Evolutionary conservation across 805 yeast genomes (phyloP).

Genomic region (Huiozyma sinensis): DNA sequence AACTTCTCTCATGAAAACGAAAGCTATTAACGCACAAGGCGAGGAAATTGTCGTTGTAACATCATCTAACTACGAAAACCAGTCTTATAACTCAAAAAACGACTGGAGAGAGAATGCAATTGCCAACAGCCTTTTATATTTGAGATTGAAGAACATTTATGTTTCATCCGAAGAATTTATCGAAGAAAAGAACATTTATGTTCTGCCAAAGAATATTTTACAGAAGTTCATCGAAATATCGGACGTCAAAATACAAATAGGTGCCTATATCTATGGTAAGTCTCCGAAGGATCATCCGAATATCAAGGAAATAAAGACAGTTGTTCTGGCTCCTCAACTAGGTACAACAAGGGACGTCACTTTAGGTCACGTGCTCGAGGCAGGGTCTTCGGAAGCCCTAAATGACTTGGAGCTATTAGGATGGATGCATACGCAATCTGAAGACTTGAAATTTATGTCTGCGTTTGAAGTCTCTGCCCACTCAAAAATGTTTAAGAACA

Average conservation of each 20-base stretch:
- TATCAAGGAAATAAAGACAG: conserved; percentile 65
- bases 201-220: conserved; percentile 74
- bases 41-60: conserved; percentile 93
- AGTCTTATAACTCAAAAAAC: conserved; percentile 67
- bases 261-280: conserved; percentile 70
- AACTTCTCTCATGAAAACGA: conserved; percentile 67
- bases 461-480: conserved; percentile 64
- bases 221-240: conserved; percentile 69
- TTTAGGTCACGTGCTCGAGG: conserved; percentile 34
- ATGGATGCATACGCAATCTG: conserved; percentile 85
- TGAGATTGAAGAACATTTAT: conserved; percentile 66
- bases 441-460: conserved; percentile 50
- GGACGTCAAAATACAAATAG: conserved; percentile 74
- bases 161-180: conserved; percentile 59
- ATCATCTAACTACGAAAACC: conserved; percentile 79
- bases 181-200: conserved; percentile 49
- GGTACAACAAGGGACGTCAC: conserved; percentile 61
- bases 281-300: conserved; percentile 61
- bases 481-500: conserved; percentile 28
- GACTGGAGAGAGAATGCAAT: conserved; percentile 90
- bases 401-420: conserved; percentile 73
- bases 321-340: conserved; percentile 80
- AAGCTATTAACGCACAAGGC: conserved; percentile 85
- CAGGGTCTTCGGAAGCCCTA: conserved; percentile 26
- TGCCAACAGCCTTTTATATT: conserved; percentile 58